These are phyloP conservation scores for Spathaspora gorwiae DNA, from an alignment of 805 yeast genomes.

Conservation along the genomic window DNA sequence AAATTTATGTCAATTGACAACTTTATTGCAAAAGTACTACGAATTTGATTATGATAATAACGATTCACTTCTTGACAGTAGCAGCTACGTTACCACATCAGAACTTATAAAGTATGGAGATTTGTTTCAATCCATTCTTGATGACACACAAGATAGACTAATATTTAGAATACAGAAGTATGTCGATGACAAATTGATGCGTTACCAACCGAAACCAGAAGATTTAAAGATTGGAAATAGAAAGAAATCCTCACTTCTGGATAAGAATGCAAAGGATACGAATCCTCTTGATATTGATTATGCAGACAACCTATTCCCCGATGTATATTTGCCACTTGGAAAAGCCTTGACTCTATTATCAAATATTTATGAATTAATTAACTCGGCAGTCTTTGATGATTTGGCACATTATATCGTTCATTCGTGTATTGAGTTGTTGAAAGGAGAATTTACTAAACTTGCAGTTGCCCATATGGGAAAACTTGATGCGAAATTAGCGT, in stretches of 20 bases:
- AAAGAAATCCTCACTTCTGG: constrained; percentile 8
- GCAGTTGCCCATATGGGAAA: constrained; percentile 45
- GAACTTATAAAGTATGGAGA: constrained; percentile 44
- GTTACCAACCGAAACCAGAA: constrained; percentile 61
- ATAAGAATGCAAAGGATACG: constrained; percentile 9
- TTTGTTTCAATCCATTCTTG: constrained; percentile 64
- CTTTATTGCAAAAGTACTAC: constrained; percentile 61
- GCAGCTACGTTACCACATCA: constrained; percentile 18
- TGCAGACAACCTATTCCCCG: constrained; percentile 34
- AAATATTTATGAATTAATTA: constrained; percentile 74
- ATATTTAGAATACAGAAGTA: constrained; percentile 74
- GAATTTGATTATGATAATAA: constrained; percentile 51
- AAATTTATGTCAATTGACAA: constrained; percentile 69
- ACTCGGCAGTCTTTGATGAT: constrained; percentile 78
- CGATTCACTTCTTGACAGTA: constrained; percentile 8
- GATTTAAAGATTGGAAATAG: constrained; percentile 59
- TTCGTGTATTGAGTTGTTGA: constrained; percentile 61
- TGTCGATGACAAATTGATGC: constrained; percentile 63
- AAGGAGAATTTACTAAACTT: constrained; percentile 44
- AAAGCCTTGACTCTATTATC: constrained; percentile 67
- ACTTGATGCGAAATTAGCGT: constrained; percentile 58
- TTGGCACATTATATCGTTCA: constrained; percentile 85
- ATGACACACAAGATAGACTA: constrained; percentile 75
- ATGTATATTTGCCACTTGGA: constrained; percentile 67
- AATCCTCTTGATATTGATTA: constrained; percentile 28